Evolutionary conservation across 2,329 filamentous ascomycete species (phyloP).

Genomic region (Aspergillus brasiliensis): DNA sequence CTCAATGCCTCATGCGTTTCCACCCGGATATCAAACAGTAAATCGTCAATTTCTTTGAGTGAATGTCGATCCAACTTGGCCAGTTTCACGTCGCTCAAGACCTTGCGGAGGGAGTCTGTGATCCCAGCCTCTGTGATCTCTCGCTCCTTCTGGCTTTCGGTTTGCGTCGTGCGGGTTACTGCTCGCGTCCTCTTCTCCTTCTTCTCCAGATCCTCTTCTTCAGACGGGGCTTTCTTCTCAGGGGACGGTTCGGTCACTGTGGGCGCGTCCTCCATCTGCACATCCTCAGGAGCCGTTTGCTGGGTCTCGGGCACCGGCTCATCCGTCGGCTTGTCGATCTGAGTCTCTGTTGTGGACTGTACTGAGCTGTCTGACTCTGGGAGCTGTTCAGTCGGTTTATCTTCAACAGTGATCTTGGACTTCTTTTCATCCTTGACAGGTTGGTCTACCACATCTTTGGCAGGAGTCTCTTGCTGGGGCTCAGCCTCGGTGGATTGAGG

Average conservation of each 20-base stretch:
- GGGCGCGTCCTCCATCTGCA: slow-evolving; percentile 18
- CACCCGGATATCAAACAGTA: slow-evolving; percentile 76
- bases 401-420: not conserved
- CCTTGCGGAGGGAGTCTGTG: slow-evolving; percentile 55
- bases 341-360: not conserved
- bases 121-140: slow-evolving; percentile 39
- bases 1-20: slow-evolving; percentile 71
- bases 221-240: not conserved
- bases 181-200: slow-evolving; percentile 2
- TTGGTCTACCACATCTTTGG: not conserved
- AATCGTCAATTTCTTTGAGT: slow-evolving; percentile 72
- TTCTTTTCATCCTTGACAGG: not conserved
- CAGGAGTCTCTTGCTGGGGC: not conserved
- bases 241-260: not conserved
- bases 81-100: slow-evolving; percentile 62
- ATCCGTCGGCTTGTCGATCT: not conserved
- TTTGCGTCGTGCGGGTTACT: not conserved
- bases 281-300: slow-evolving; percentile 11
- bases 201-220: slow-evolving; percentile 1
- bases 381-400: not conserved
- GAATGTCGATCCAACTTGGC: slow-evolving; percentile 65
- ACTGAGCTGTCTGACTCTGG: not conserved
- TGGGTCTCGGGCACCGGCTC: not conserved
- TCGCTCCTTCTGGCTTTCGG: not conserved
- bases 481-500: slow-evolving; percentile 4